Percentiles rank a stretch among this genome's conserved stretches.
phyloP scores from a whole-genome alignment of 2,329 filamentous ascomycete species.

The Colletotrichum chlorophyti region DNA sequence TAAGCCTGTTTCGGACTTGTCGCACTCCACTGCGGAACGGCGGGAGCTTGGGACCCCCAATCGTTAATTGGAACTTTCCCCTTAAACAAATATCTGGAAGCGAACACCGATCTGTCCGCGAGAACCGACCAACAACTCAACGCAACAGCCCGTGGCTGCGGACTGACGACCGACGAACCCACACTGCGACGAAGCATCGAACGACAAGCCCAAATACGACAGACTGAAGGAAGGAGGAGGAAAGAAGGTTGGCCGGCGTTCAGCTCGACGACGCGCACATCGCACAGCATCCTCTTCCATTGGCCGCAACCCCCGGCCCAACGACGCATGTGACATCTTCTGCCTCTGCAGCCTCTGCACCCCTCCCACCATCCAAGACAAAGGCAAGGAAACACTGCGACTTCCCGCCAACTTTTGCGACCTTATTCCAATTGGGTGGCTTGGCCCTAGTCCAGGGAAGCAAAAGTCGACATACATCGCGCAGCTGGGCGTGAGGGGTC shows the following conservation, averaged over 20 bases:
- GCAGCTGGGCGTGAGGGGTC: constrained; percentile 29
- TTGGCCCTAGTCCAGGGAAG: constrained; percentile 9
- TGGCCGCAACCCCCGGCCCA: constrained; percentile 20
- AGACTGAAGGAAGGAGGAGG: too few species aligned
- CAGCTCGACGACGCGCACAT: constrained; percentile 9
- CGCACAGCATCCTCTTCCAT: constrained; percentile 16
- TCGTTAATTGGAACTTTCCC: constrained; percentile 18
- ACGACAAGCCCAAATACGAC: neutral
- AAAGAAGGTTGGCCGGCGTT: constrained; percentile 3
- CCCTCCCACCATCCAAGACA: constrained; percentile 26
- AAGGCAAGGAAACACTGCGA: constrained; percentile 23
- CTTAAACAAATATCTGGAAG: constrained; percentile 23
- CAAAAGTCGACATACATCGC: constrained; percentile 17
- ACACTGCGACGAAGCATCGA: neutral
- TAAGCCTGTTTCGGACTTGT: constrained; percentile 16
- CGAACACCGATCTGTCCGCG: constrained; percentile 10
- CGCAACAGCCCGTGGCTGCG: neutral
- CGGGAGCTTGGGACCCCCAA: constrained; percentile 19
- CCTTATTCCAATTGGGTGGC: constrained; percentile 17
- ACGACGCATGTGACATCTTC: constrained; percentile 31
- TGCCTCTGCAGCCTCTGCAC: constrained; percentile 16
- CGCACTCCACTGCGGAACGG: constrained; percentile 26
- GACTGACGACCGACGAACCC: neutral
- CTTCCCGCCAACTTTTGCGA: constrained; percentile 28
- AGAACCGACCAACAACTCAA: constrained; percentile 13